These are phyloP conservation scores for Aspergillus ostianus DNA, from an alignment of 495 filamentous ascomycete genomes.

Conservation along the genomic window DNA sequence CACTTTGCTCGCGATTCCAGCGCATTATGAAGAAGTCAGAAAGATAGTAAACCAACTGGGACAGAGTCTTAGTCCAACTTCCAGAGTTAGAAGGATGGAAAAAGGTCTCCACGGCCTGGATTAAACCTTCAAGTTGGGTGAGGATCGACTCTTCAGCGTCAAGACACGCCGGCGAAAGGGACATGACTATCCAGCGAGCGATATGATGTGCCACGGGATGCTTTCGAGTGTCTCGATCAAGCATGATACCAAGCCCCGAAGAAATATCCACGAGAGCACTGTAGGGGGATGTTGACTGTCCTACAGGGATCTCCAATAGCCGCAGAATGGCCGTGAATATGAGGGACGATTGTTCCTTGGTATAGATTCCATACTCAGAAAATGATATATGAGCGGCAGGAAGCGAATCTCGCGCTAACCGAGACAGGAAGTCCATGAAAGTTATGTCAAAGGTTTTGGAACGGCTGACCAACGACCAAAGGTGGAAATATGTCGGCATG, in stretches of 20 bases:
- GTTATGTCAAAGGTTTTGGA: slow-evolving; percentile 84
- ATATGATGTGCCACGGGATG: slow-evolving; percentile 89
- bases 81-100: slow-evolving; percentile 98
- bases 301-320: slow-evolving; percentile 92
- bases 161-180: slow-evolving; percentile 81
- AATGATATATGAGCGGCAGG: slow-evolving; percentile 73
- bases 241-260: slow-evolving; percentile 75
- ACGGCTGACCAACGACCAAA: slow-evolving; percentile 91
- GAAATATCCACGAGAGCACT: slow-evolving; percentile 74
- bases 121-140: slow-evolving; percentile 83
- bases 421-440: slow-evolving; percentile 86
- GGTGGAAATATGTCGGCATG: slow-evolving; percentile 87
- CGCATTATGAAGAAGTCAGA: slow-evolving; percentile 97
- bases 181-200: slow-evolving; percentile 94
- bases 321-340: slow-evolving; percentile 91
- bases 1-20: slow-evolving; percentile 92
- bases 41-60: slow-evolving; percentile 88
- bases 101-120: slow-evolving; percentile 96
- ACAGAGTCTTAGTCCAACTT: slow-evolving; percentile 83
- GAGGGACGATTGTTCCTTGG: slow-evolving; percentile 83
- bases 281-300: slow-evolving; percentile 92
- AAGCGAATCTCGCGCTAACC: slow-evolving; percentile 80
- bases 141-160: slow-evolving; percentile 76
- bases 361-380: slow-evolving; percentile 85
- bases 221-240: slow-evolving; percentile 90